These are phyloP conservation scores for Ogataea zsoltii DNA, from an alignment of 805 yeast genomes.

Conservation along the genomic window DNA sequence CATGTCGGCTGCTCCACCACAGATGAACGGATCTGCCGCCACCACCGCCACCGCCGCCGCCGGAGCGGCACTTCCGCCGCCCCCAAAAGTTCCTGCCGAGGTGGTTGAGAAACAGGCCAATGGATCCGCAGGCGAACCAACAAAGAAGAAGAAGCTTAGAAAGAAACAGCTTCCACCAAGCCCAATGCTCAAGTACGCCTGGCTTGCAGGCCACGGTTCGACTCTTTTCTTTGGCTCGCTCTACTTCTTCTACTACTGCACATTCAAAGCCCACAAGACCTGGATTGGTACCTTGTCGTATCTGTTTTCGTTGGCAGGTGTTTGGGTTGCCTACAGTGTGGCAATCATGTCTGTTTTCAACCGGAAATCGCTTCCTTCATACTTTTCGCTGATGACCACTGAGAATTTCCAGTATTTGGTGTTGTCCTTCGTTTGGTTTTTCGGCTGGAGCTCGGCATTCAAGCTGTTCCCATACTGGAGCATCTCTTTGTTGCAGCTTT, in stretches of 20 bases:
- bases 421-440: constrained; percentile 58
- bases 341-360: constrained; percentile 63
- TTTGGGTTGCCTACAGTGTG: constrained; percentile 49
- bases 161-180: constrained; percentile 35
- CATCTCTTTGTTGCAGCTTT: constrained; percentile 59
- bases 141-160: constrained; percentile 35
- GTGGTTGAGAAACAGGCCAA: constrained; percentile 5
- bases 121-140: constrained; percentile 9
- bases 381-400: constrained; percentile 64
- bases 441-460: constrained; percentile 64
- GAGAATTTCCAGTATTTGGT: constrained; percentile 73
- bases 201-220: constrained; percentile 58
- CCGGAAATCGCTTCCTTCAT: constrained; percentile 55
- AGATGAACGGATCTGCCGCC: constrained; percentile 1
- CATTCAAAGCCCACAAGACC: constrained; percentile 37
- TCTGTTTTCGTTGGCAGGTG: constrained; percentile 57
- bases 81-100: constrained; percentile 2
- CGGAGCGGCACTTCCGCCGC: constrained; percentile 3
- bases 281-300: constrained; percentile 53
- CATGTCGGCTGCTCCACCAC: neutral
- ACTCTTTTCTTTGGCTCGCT: constrained; percentile 46
- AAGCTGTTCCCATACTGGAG: constrained; percentile 62
- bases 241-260: constrained; percentile 37
- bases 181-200: constrained; percentile 46
- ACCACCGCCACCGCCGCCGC: neutral